A percentile compares a stretch with the other conserved stretches of the same genome.
Evolutionary conservation across 2,329 filamentous ascomycete genomes (phyloP).

Genomic region (Harringtonia aguacate): DNA sequence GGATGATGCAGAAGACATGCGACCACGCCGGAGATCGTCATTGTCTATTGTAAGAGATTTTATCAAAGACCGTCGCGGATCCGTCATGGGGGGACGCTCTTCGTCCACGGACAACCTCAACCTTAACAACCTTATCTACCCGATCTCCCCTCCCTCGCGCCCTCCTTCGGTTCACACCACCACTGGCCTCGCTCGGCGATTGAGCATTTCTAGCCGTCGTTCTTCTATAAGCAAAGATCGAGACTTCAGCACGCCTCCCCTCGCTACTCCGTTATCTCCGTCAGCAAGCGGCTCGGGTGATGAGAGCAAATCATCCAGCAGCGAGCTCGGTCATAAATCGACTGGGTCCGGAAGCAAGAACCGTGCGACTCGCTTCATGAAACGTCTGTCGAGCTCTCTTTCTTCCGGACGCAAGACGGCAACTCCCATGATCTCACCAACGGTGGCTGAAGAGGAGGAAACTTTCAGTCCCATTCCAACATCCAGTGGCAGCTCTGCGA

Average conservation of each 20-base stretch:
- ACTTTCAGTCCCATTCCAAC: constrained; percentile 12
- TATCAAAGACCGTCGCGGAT: constrained; percentile 47
- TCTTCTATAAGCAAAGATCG: constrained; percentile 39
- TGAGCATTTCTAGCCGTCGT: constrained; percentile 53
- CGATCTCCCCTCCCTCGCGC: constrained; percentile 24
- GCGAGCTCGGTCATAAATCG: constrained; percentile 20
- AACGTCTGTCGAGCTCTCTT: constrained; percentile 44
- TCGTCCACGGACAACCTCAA: constrained; percentile 32
- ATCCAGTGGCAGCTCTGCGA: constrained; percentile 7
- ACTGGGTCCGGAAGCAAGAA: constrained; percentile 28
- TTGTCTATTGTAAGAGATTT: constrained; percentile 49
- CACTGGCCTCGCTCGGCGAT: constrained; percentile 45
- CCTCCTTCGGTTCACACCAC: constrained; percentile 35
- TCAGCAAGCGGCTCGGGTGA: constrained; percentile 33
- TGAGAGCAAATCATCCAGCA: constrained; percentile 29
- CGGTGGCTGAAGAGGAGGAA: constrained; percentile 37
- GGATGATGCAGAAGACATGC: constrained; percentile 11
- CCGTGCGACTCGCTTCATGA: constrained; percentile 47
- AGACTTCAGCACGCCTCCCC: constrained; percentile 14
- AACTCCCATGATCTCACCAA: constrained; percentile 36
- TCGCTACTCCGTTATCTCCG: constrained; percentile 25
- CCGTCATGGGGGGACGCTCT: constrained; percentile 32
- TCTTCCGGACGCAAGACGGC: constrained; percentile 33
- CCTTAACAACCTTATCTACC: constrained; percentile 12
- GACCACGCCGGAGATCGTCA: constrained; percentile 41